phyloP scores from a whole-genome alignment of 2,329 filamentous ascomycete genomes.

The Karstenula rhodostoma region DNA sequence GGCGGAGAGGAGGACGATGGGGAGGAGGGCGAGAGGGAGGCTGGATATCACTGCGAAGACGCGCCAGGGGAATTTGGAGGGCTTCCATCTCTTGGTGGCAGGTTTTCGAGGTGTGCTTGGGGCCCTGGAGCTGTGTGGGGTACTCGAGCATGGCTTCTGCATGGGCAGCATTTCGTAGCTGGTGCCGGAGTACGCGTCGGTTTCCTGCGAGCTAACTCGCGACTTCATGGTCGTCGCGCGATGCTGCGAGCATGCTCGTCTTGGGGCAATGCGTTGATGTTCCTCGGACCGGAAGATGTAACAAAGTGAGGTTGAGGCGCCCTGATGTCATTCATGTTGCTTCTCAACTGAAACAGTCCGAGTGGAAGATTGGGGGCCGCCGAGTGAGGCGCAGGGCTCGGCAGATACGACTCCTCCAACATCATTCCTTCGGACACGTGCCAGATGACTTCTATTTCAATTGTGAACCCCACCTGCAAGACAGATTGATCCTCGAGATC shows the following conservation, averaged over 20 bases:
- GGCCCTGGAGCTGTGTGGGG: not conserved
- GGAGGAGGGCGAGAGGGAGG: constrained; percentile 32
- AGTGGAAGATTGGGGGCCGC: not conserved
- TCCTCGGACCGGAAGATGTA: not conserved
- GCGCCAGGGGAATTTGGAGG: constrained; percentile 32
- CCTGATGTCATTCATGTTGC: not conserved
- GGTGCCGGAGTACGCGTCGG: not conserved
- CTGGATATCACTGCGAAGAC: constrained; percentile 25
- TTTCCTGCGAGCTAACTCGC: not conserved
- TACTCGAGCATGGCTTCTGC: not conserved
- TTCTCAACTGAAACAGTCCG: not conserved
- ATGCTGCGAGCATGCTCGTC: not conserved
- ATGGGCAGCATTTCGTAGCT: not conserved
- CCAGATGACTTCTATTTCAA: no score
- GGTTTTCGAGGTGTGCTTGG: not conserved
- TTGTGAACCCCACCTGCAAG: no score
- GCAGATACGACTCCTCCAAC: not conserved
- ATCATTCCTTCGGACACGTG: no score
- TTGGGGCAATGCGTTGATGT: not conserved
- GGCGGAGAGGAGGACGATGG: constrained; percentile 37
- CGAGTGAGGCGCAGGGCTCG: constrained; percentile 2
- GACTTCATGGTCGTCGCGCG: not conserved
- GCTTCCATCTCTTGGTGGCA: not conserved
- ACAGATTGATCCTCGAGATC: no score
- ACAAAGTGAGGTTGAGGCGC: not conserved